phyloP scores from a whole-genome alignment of 495 filamentous ascomycete species.

The Aspergillus nanangensis region DNA sequence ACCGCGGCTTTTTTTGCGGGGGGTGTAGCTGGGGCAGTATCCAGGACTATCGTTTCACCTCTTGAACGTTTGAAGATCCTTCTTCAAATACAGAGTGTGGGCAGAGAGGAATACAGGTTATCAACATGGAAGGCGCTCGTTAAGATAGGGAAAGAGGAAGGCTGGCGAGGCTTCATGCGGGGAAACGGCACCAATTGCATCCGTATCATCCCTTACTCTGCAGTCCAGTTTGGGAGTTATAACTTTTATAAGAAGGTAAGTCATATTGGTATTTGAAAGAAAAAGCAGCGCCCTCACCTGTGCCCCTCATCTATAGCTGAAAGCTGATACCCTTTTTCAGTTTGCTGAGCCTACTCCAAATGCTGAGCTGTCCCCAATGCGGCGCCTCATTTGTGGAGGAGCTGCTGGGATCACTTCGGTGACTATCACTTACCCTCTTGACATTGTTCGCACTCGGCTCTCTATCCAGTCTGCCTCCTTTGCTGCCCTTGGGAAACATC shows the following conservation, averaged over 20 bases:
- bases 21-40: slow-evolving; percentile 94
- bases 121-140: slow-evolving; percentile 81
- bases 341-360: slow-evolving; percentile 72
- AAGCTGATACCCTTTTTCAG: slow-evolving; percentile 30
- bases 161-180: slow-evolving; percentile 92
- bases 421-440: slow-evolving; percentile 73
- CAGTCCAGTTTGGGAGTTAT: slow-evolving; percentile 96
- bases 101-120: slow-evolving; percentile 86
- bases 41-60: slow-evolving; percentile 91
- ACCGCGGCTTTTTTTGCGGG: slow-evolving; percentile 93
- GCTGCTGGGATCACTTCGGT: slow-evolving; percentile 93
- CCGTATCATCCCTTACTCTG: slow-evolving; percentile 95
- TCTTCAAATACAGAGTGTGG: slow-evolving; percentile 90
- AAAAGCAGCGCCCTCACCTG: not conserved
- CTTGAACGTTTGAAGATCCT: slow-evolving; percentile 94
- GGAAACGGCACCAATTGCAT: slow-evolving; percentile 98
- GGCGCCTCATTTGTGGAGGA: slow-evolving; percentile 79
- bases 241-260: slow-evolving; percentile 93
- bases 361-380: slow-evolving; percentile 59
- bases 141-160: slow-evolving; percentile 97
- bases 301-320: too few relatives aligned
- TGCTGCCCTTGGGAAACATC: slow-evolving; percentile 55
- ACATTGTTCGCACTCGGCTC: slow-evolving; percentile 91
- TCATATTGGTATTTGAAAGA: slow-evolving; percentile 1
- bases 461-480: slow-evolving; percentile 97